A percentile compares a stretch with the other conserved stretches of the same genome.
Evolutionary conservation across 1,139 yeast genomes (phyloP).

Genomic region (Blastobotrys serpentis): DNA sequence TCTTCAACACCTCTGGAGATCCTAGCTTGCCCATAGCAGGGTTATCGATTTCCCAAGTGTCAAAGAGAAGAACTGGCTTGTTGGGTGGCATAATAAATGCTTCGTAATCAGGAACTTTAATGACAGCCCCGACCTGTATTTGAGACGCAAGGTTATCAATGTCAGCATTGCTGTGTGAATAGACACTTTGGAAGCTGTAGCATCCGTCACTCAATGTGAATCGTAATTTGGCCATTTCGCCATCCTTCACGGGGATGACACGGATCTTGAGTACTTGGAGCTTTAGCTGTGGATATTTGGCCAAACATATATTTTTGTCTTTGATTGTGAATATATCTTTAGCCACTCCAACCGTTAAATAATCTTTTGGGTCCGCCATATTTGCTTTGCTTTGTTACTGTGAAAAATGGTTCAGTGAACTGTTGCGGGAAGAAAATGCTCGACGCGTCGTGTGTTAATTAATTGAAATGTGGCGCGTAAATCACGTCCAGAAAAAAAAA

Average conservation of each 20-base stretch:
- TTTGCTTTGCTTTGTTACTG: background rate
- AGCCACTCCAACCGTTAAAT: background rate
- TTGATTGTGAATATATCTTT: conserved; percentile 5
- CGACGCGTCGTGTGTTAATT: conserved; percentile 1
- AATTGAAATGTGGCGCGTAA: background rate
- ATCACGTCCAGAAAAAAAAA: background rate
- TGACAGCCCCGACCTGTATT: conserved; percentile 7
- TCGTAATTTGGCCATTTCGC: conserved; percentile 21
- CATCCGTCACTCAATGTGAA: conserved; percentile 25
- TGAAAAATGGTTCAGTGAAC: background rate
- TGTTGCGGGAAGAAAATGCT: background rate
- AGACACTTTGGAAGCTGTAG: conserved; percentile 22
- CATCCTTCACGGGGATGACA: conserved; percentile 16
- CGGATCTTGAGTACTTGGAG: conserved; percentile 20
- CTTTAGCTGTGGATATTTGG: conserved; percentile 15
- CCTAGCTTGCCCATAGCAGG: conserved; percentile 14
- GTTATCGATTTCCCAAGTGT: conserved; percentile 14
- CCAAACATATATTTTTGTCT: conserved; percentile 1
- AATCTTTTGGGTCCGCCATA: conserved; percentile 9
- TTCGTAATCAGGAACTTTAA: conserved; percentile 20
- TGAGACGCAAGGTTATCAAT: conserved; percentile 13
- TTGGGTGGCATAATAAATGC: conserved; percentile 19
- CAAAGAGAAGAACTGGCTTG: conserved; percentile 18
- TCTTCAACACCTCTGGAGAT: conserved; percentile 13
- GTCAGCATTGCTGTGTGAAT: conserved; percentile 14